Conservation (phyloP, 768 basidiomycete genomes). For the Collybia mongolica region DNA sequence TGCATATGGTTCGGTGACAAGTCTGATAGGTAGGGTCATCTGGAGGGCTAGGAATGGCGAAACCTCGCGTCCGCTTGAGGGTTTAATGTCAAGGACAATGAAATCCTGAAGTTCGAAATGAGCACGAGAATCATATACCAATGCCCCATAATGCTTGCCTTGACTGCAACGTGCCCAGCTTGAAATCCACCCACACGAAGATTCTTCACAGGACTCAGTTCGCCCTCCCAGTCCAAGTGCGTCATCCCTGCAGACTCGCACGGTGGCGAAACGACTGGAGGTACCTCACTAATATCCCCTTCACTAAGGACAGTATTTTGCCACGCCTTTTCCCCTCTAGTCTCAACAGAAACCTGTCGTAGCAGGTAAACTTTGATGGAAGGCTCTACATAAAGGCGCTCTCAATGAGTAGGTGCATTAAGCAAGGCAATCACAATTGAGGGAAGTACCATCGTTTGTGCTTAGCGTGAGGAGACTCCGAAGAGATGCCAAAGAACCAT, state of each 20-base stretch:
- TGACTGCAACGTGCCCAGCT: conserved; percentile 39
- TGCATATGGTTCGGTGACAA: conserved; percentile 1
- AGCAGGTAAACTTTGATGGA: conserved; percentile 50
- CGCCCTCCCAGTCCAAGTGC: conserved; percentile 64
- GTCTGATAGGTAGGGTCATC: conserved; percentile 1
- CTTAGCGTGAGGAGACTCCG: conserved; percentile 39
- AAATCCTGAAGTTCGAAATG: conserved; percentile 45
- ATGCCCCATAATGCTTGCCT: conserved; percentile 25
- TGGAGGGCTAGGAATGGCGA: neutral
- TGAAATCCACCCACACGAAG: conserved; percentile 45
- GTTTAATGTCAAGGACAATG: conserved; percentile 42
- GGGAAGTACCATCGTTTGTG: neutral
- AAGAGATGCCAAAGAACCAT: conserved; percentile 43
- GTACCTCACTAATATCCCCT: conserved; percentile 45
- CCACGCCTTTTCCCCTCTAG: conserved; percentile 34
- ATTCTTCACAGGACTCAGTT: conserved; percentile 36
- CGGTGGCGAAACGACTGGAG: conserved; percentile 29
- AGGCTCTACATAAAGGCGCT: neutral
- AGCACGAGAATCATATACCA: neutral
- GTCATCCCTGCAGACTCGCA: conserved; percentile 16
- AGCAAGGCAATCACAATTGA: neutral
- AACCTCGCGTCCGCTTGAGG: conserved; percentile 24
- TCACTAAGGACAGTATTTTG: conserved; percentile 44
- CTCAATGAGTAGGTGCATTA: conserved; percentile 7
- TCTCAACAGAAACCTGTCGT: conserved; percentile 43